These are phyloP conservation scores for Botrytis sinoallii DNA, from an alignment of 2,329 filamentous ascomycete species.

Conservation along the genomic window DNA sequence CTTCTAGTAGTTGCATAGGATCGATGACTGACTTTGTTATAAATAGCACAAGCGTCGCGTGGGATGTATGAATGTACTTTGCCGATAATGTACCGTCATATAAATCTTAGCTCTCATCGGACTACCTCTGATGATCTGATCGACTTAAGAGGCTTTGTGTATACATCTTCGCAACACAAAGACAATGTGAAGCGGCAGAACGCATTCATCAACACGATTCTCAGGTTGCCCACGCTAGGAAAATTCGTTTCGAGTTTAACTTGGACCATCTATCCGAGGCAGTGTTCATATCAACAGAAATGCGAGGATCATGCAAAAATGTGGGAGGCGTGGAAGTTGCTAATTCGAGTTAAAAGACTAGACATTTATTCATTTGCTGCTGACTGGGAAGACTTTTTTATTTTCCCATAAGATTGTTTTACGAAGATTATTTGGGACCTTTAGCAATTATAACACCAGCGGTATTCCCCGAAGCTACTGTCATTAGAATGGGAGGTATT, in stretches of 20 bases:
- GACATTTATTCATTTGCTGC: background rate
- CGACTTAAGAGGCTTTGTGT: background rate
- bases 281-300: background rate
- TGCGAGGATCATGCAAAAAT: background rate
- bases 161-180: background rate
- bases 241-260: background rate
- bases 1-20: background rate
- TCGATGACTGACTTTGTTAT: background rate
- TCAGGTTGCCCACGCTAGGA: background rate
- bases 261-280: background rate
- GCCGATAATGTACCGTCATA: background rate
- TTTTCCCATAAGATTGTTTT: rapidly evolving
- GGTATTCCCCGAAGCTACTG: background rate
- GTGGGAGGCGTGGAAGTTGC: background rate
- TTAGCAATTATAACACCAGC: background rate
- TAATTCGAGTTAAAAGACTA: background rate
- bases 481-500: background rate
- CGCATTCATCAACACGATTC: background rate
- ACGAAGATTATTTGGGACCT: background rate
- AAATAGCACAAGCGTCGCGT: background rate
- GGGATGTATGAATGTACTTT: background rate
- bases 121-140: background rate
- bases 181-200: background rate
- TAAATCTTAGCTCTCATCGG: background rate
- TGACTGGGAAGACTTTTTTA: background rate